Evolutionary conservation across 352 stramenopile species (phyloP).

Genomic region (Globisporangium paddicum): DNA sequence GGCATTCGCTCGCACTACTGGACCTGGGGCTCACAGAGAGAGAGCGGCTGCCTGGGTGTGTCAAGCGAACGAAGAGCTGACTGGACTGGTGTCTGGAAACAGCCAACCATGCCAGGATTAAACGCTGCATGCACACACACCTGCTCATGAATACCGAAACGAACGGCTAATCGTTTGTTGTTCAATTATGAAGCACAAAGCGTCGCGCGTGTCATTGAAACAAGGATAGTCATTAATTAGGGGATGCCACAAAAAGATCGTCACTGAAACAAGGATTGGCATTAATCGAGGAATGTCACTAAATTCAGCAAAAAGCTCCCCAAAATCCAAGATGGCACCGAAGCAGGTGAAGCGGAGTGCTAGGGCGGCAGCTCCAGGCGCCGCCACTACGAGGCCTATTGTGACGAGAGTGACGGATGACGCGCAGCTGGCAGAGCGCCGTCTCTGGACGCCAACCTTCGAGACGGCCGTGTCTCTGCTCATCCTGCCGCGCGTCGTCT

Average conservation of each 20-base stretch:
- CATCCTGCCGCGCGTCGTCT: constrained; percentile 29
- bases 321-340: constrained; percentile 1
- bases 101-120: background rate
- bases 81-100: background rate
- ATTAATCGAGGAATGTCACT: background rate
- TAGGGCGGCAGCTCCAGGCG: background rate
- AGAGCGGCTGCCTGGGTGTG: background rate
- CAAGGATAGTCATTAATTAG: no score
- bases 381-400: background rate
- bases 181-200: no score
- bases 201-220: no score
- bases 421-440: background rate
- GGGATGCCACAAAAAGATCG: no score
- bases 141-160: background rate
- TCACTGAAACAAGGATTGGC: background rate
- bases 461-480: constrained; percentile 28
- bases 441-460: constrained; percentile 22
- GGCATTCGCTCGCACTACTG: background rate
- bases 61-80: background rate
- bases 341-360: constrained; percentile 6
- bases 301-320: background rate
- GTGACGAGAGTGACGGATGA: background rate
- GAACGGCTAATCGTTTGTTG: background rate
- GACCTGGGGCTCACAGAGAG: no score
- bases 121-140: background rate